phyloP scores from a whole-genome alignment of 2,329 filamentous ascomycete species.

The Aquanectria penicillioides region DNA sequence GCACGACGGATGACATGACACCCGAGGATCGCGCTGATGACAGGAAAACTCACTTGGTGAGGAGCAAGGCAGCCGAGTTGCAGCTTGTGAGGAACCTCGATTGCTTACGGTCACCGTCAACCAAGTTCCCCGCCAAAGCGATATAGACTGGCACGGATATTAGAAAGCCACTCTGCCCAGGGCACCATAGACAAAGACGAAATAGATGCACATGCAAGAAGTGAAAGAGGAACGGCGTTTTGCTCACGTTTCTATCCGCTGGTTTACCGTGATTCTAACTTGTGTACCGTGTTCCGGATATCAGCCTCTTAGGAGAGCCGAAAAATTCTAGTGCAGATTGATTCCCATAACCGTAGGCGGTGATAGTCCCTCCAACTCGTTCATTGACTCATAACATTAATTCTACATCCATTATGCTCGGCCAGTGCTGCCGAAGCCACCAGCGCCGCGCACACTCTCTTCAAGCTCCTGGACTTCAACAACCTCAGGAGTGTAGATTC shows the following conservation, averaged over 20 bases:
- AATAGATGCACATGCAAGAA: slow-evolving; percentile 32
- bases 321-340: slow-evolving; percentile 9
- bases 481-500: slow-evolving; percentile 93
- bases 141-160: slow-evolving; percentile 47
- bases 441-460: slow-evolving; percentile 88
- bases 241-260: slow-evolving; percentile 9
- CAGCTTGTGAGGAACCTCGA: slow-evolving; percentile 80
- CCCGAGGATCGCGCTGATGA: slow-evolving; percentile 58
- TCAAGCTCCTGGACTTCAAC: slow-evolving; percentile 89
- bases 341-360: not conserved
- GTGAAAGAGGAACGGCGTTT: slow-evolving; percentile 7
- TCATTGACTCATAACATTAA: slow-evolving; percentile 24
- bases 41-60: slow-evolving; percentile 72
- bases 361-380: not conserved
- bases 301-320: not conserved
- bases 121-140: slow-evolving; percentile 69
- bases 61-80: slow-evolving; percentile 89
- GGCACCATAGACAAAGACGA: slow-evolving; percentile 14
- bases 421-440: slow-evolving; percentile 92
- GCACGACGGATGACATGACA: slow-evolving; percentile 53
- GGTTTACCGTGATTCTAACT: slow-evolving; percentile 10
- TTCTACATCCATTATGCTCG: slow-evolving; percentile 1
- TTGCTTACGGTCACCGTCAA: slow-evolving; percentile 72
- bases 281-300: slow-evolving; percentile 9
- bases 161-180: slow-evolving; percentile 1